These are phyloP conservation scores for Aspergillus thermomutatus DNA, from an alignment of 2,329 filamentous ascomycete species.

Conservation along the genomic window DNA sequence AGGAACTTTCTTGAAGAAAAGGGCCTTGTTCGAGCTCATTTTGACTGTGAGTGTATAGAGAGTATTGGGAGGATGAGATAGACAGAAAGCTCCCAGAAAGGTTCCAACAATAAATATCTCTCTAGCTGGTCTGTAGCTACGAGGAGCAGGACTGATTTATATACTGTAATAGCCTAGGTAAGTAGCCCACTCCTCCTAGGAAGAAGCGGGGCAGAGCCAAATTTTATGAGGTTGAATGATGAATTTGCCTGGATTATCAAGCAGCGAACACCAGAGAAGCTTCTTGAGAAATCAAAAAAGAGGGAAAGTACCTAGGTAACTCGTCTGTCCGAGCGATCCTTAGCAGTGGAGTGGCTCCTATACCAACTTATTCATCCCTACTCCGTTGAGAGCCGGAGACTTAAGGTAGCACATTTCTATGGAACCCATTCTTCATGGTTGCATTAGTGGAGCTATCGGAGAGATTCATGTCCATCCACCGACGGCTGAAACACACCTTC, in stretches of 20 bases:
- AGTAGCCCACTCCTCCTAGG: not conserved
- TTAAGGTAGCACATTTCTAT: not conserved
- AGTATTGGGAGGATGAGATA: not conserved
- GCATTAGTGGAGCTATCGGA: slow-evolving; percentile 1
- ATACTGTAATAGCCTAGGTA: not conserved
- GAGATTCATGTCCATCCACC: slow-evolving; percentile 16
- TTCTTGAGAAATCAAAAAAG: slow-evolving; percentile 20
- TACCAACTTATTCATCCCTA: not conserved
- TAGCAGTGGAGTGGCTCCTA: not conserved
- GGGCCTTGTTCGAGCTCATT: slow-evolving; percentile 62
- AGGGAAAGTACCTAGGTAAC: not conserved
- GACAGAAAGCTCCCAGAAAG: not conserved
- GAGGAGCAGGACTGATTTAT: not conserved
- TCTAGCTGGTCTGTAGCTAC: not conserved
- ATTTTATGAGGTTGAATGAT: not conserved
- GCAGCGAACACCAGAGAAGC: slow-evolving; percentile 21
- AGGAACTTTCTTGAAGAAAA: slow-evolving; percentile 71
- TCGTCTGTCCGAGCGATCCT: not conserved
- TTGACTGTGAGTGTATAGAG: slow-evolving; percentile 7
- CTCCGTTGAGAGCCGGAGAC: not conserved
- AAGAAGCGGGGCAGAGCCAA: slow-evolving; percentile 18
- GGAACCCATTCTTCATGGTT: not conserved
- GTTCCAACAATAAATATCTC: not conserved
- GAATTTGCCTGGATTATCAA: slow-evolving; percentile 19
- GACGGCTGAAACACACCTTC: slow-evolving; percentile 21